A percentile compares a stretch with the other conserved stretches of the same genome.
phyloP scores from a whole-genome alignment of 2,329 filamentous ascomycete species.

The Trichoderma aggressivum region DNA sequence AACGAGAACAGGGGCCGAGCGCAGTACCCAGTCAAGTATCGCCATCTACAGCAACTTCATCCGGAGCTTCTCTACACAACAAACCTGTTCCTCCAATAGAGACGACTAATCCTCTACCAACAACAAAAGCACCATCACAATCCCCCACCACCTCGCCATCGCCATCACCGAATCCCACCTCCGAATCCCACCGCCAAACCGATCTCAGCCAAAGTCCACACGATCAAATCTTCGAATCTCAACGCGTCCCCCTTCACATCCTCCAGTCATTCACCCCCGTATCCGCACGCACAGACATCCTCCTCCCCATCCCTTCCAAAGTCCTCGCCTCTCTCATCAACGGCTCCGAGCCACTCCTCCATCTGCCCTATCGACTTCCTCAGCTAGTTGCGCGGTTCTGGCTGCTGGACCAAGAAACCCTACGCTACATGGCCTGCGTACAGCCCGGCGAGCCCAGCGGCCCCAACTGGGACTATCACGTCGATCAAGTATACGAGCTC shows the following conservation, averaged over 20 bases:
- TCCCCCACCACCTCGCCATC: not conserved
- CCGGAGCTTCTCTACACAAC: not conserved
- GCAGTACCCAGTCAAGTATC: too few relatives aligned
- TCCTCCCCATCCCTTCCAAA: slow-evolving; percentile 48
- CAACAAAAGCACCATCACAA: not conserved
- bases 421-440: slow-evolving; percentile 59
- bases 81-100: not conserved
- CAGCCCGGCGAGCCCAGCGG: slow-evolving; percentile 44
- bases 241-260: slow-evolving; percentile 49
- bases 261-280: slow-evolving; percentile 48
- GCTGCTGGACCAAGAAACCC: slow-evolving; percentile 54
- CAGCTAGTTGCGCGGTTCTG: slow-evolving; percentile 56
- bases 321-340: slow-evolving; percentile 48
- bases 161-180: not conserved
- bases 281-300: slow-evolving; percentile 50
- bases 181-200: not conserved
- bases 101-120: not conserved
- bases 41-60: not conserved
- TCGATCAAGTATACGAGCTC: slow-evolving; percentile 55
- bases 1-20: too few relatives aligned
- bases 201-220: slow-evolving; percentile 24
- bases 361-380: slow-evolving; percentile 54
- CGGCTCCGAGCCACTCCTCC: slow-evolving; percentile 53
- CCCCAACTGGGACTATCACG: slow-evolving; percentile 28
- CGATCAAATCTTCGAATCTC: slow-evolving; percentile 37